These are phyloP conservation scores for Massarina eburnea DNA, from an alignment of 2,329 filamentous ascomycete species.

Conservation along the genomic window DNA sequence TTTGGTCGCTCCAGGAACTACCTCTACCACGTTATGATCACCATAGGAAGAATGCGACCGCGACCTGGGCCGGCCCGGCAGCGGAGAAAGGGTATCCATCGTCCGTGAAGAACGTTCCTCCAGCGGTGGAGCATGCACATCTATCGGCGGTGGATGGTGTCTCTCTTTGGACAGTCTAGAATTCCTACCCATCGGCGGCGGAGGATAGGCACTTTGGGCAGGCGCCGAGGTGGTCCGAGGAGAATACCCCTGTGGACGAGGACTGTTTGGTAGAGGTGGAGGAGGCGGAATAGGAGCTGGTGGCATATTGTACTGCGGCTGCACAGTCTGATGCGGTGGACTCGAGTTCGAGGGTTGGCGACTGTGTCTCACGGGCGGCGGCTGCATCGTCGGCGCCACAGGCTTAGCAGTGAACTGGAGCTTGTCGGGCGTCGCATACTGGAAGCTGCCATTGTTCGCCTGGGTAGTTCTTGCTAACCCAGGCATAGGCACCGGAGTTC, in stretches of 20 bases:
- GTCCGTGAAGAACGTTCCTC: conserved; percentile 36
- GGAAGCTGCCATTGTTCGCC: conserved; percentile 24
- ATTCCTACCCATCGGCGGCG: conserved; percentile 35
- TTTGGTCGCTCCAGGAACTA: conserved; percentile 42
- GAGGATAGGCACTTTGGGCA: conserved; percentile 28
- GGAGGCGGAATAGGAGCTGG: conserved; percentile 18
- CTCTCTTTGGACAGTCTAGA: too few species aligned
- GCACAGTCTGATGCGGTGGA: conserved; percentile 21
- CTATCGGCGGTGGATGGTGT: too few species aligned
- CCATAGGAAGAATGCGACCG: conserved; percentile 27
- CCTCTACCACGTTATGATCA: conserved; percentile 45
- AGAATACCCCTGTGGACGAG: too few species aligned
- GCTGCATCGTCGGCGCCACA: conserved; percentile 25
- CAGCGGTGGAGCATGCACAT: too few species aligned
- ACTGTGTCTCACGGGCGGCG: conserved; percentile 28
- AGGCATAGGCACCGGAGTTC: too few species aligned
- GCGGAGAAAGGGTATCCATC: conserved; percentile 28
- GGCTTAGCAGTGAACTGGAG: conserved; percentile 49
- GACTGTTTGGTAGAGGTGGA: conserved; percentile 14
- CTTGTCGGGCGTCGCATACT: conserved; percentile 47
- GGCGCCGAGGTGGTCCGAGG: conserved; percentile 5
- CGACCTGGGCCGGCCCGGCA: conserved; percentile 27
- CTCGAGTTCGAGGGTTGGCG: conserved; percentile 22
- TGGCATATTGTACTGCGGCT: conserved; percentile 30
- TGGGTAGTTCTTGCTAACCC: too few species aligned